Base-by-base conservation (phyloP, 805 yeast species). In the Saturnispora sekii region DNA sequence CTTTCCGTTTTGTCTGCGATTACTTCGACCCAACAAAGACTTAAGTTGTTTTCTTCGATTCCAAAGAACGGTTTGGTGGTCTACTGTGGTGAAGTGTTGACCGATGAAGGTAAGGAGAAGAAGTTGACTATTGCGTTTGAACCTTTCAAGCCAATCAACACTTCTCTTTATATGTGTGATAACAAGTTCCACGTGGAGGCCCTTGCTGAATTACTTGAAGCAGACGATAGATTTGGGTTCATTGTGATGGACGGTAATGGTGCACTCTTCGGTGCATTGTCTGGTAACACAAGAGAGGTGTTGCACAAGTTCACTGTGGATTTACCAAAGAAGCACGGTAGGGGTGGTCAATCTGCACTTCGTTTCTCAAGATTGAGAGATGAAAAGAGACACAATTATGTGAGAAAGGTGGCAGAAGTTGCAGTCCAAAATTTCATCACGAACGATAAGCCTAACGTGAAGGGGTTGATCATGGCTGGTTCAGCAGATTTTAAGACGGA, bases 241-340 rank as follows among this genome's bases (percentile, higher is more conserved):
- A 94, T 93, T 56, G 83, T 93, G 58, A 93, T 93, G 98, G 99
- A 93, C 69, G 99, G 99, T 86, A 88, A 89, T 65, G 98, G 98
- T 49, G 86, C 96, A 3, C 72, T 93, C 54, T 93, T 93, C 57
- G 99, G 99, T 68, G 76, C 94, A 15, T 79, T 93, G 45, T 80
- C 94, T 38, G 99, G 99, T 65, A 93, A 93, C 70, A 89, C 96
- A 39, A 83, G 98, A 73, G 96, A 93, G 51, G 86, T 93, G 38
- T 73, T 93, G 61, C 96, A 90, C 68, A 93, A 93, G 68, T 93
- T 93, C 69, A 84, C 88, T 2, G 99, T 93, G 46, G 99, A 93
- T 67, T 74, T 93, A 58, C 99, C 99, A 58, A 93, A 93, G 74
- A 93, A 93, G 86, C 98, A 93, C 74, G 98, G 98, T 61, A 84